Evolutionary conservation across 257 asterid genomes (phyloP).

Genomic region (Nicotiana undulata): DNA sequence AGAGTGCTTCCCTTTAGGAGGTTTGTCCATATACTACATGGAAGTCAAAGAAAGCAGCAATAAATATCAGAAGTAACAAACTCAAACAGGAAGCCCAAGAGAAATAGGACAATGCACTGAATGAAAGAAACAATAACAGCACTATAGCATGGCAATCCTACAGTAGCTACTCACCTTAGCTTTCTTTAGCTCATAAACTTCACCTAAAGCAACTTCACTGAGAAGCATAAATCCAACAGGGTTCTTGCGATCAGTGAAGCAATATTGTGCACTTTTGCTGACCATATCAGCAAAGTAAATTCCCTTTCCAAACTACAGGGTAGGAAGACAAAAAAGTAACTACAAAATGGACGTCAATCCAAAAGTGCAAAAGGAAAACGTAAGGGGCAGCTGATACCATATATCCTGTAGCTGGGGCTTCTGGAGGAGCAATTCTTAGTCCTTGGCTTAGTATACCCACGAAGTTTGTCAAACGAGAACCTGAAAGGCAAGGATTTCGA

Average conservation of each 20-base stretch:
- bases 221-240: conserved; percentile 94
- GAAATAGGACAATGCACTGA: background rate
- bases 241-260: conserved; percentile 64
- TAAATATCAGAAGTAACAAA: background rate
- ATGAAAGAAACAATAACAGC: background rate
- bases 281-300: conserved; percentile 93
- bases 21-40: conserved; percentile 82
- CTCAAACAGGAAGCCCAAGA: background rate
- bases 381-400: conserved; percentile 46
- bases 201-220: conserved; percentile 96
- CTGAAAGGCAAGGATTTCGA: conserved; percentile 30
- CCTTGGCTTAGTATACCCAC: conserved; percentile 98
- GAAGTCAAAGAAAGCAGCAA: background rate
- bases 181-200: conserved; percentile 62
- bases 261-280: conserved; percentile 97
- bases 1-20: conserved; percentile 85
- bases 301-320: conserved; percentile 88
- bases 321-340: background rate
- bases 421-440: conserved; percentile 95
- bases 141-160: background rate
- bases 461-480: conserved; percentile 89
- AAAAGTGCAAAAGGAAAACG: background rate
- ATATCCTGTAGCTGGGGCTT: conserved; percentile 98
- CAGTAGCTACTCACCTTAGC: conserved; percentile 46
- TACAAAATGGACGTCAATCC: background rate